Base-by-base conservation (phyloP, 805 yeast genomes). In the Cyberlindnera sargentensis region DNA sequence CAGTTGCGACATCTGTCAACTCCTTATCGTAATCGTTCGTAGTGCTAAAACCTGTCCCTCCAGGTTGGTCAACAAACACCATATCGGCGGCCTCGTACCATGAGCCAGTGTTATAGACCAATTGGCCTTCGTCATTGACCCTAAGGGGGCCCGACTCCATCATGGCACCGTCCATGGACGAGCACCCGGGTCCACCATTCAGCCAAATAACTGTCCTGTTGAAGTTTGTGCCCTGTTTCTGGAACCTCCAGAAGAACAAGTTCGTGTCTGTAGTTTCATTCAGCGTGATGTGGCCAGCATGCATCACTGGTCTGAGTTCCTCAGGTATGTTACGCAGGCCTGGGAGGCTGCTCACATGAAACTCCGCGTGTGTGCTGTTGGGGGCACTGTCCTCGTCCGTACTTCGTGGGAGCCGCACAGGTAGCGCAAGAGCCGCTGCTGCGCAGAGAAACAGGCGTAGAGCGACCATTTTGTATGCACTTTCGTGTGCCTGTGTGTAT, bases 181-280 rank as follows among this genome's bases (percentile, higher is more conserved):
- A 89, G 62, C 99, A 93, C 0, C 99, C 99, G 0, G 99, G 99
- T 0, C 99, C 99, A 34, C 99, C 99, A 61, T 93, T 93, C 24
- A 93, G 71, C 98, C 99, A 93, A 43, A 93, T 72, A 7, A 84
- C 72, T 24, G 84, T 70, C 48, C 71, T 72, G 50, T 71, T 50
- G 45, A 47, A 47, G 23, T 47, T 41, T 3, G 50, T 30, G 6
- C 47, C 32, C n/a, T 45, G 45, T 33, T 56, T 51, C 8, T 39
- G 26, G 44, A 57, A 58, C 40, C 51, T 54, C 62, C 62, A 58
- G 43, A 58, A 58, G 52, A 58, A 58, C 45, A 50, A 54, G 35
- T 46, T 49, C 8, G 60, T 56, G 2, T 51, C 49, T 3, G 53
- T 46, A 4, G 36, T 37, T n/a, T 36, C 42, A 32, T 51, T 41